Percentiles rank a stretch among this genome's conserved stretches.
phyloP scores from a whole-genome alignment of 345 rosid genomes.

The Turritis glabra region DNA sequence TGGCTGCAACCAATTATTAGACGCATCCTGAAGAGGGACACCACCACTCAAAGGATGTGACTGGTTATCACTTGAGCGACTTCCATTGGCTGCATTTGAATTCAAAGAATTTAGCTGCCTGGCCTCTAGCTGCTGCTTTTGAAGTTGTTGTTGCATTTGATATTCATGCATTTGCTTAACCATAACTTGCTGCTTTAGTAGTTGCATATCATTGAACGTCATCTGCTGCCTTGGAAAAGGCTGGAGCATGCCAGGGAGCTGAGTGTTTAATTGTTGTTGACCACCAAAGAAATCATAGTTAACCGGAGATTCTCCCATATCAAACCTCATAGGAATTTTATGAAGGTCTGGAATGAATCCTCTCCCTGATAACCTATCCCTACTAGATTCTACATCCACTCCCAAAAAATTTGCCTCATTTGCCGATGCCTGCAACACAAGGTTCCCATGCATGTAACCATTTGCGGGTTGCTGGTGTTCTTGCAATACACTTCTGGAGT shows the following conservation, averaged over 20 bases:
- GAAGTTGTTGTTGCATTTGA: conserved; percentile 71
- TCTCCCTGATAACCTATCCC: conserved; percentile 47
- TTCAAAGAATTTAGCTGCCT: conserved; percentile 51
- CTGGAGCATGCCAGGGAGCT: conserved; percentile 61
- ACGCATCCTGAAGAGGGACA: conserved; percentile 60
- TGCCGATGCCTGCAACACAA: conserved; percentile 49
- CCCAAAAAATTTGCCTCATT: conserved; percentile 66
- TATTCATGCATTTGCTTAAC: conserved; percentile 73
- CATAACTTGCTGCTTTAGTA: conserved; percentile 74
- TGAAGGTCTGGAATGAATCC: conserved; percentile 57
- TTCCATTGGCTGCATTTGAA: conserved; percentile 49
- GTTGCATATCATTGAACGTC: conserved; percentile 70
- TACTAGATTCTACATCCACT: conserved; percentile 58
- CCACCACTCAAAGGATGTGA: conserved; percentile 53
- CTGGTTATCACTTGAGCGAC: conserved; percentile 44
- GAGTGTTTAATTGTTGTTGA: conserved; percentile 65
- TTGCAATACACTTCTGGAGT: conserved; percentile 56
- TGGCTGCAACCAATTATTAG: conserved; percentile 63
- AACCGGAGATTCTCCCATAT: conserved; percentile 63
- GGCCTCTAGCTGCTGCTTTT: conserved; percentile 55
- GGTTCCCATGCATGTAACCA: conserved; percentile 71
- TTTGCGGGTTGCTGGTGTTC: conserved; percentile 54
- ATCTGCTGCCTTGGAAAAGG: conserved; percentile 71
- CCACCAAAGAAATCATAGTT: conserved; percentile 68
- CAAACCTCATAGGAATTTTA: conserved; percentile 49